phyloP scores from a whole-genome alignment of 306 rosid genomes.

The Nissolia schottii region DNA sequence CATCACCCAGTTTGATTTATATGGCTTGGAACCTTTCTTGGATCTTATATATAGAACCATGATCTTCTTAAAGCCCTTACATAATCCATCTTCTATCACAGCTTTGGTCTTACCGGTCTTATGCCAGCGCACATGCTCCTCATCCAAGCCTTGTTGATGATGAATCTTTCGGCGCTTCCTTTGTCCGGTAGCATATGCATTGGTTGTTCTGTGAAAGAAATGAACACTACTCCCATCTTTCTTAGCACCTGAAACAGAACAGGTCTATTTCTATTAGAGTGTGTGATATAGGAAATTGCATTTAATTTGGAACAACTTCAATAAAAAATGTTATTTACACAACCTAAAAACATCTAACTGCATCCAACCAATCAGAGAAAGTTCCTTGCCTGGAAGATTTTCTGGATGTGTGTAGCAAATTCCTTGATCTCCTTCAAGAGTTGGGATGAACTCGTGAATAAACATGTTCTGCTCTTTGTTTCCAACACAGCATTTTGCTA shows the following conservation, averaged over 20 bases:
- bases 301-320: not conserved
- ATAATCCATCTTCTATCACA: conserved; percentile 24
- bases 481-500: conserved; percentile 59
- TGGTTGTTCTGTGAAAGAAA: conserved; percentile 59
- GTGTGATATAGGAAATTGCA: not conserved
- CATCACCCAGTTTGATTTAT: conserved; percentile 67
- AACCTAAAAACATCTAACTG: too few species aligned
- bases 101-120: conserved; percentile 41
- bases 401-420: conserved; percentile 78
- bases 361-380: too few species aligned
- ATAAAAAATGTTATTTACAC: too few species aligned
- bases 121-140: conserved; percentile 39
- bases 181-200: conserved; percentile 76
- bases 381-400: conserved; percentile 74
- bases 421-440: conserved; percentile 62
- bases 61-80: conserved; percentile 75
- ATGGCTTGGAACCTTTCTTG: conserved; percentile 56
- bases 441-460: conserved; percentile 70
- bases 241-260: conserved; percentile 53
- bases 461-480: conserved; percentile 45
- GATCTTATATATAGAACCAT: conserved; percentile 63
- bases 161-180: conserved; percentile 48
- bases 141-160: conserved; percentile 15
- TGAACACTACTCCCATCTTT: conserved; percentile 67
- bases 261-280: conserved; percentile 8